These are phyloP conservation scores for Buddleja alternifolia DNA, from an alignment of 257 asterid genomes.

Conservation along the genomic window DNA sequence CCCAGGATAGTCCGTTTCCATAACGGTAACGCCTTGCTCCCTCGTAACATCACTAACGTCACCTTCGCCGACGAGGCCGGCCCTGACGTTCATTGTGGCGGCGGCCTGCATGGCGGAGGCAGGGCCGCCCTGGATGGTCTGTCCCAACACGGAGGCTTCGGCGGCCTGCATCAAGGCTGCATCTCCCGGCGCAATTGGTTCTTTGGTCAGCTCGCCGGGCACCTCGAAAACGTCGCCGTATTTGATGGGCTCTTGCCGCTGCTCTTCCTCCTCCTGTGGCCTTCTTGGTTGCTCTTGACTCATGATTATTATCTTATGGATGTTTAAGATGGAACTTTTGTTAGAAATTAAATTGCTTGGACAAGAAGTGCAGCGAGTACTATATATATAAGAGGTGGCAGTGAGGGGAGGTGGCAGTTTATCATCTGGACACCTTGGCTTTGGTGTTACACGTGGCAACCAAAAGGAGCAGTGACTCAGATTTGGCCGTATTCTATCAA, in stretches of 20 bases:
- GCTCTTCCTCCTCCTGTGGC: conserved; percentile 13
- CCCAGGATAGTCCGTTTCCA: conserved; percentile 41
- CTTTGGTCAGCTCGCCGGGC: conserved; percentile 36
- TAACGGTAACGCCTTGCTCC: conserved; percentile 36
- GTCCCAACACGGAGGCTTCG: conserved; percentile 38
- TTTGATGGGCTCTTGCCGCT: conserved; percentile 34
- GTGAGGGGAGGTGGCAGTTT: conserved; percentile 20
- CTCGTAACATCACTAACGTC: conserved; percentile 37
- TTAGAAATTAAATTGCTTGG: too few relatives aligned
- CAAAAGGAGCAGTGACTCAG: too few relatives aligned
- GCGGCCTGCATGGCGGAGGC: conserved; percentile 51
- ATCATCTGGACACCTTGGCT: conserved; percentile 14
- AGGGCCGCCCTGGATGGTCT: conserved; percentile 38
- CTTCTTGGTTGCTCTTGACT: conserved; percentile 54
- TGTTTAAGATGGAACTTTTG: too few relatives aligned
- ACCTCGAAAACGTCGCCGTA: conserved; percentile 44
- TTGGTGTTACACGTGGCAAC: conserved; percentile 23
- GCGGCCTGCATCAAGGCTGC: conserved; percentile 60
- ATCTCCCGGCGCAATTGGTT: conserved; percentile 45
- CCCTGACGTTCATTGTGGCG: conserved; percentile 37
- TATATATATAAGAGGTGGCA: too few relatives aligned
- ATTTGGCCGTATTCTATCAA: too few relatives aligned
- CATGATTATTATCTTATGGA: conserved; percentile 31
- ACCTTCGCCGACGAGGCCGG: conserved; percentile 37
- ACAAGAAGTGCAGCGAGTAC: too few relatives aligned